Conservation (phyloP, 352 stramenopile species). For the Phytopythium boreale region DNA sequence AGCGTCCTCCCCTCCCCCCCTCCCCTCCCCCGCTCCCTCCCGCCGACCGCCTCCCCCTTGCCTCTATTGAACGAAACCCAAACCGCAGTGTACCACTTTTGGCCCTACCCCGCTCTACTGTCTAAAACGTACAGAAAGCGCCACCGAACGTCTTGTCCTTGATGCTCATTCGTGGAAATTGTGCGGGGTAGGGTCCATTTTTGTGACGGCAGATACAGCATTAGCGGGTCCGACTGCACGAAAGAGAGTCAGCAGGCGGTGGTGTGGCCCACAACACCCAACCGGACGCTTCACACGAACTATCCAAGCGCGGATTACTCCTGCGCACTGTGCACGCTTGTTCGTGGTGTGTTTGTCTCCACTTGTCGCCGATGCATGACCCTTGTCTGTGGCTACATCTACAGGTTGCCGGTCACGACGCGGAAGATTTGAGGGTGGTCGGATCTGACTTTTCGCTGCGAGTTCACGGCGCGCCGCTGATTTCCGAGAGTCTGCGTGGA, state of each 20-base stretch:
- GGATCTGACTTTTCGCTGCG: background rate
- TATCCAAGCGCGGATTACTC: too few species aligned
- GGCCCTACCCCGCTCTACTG: background rate
- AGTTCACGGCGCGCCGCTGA: slow-evolving; percentile 16
- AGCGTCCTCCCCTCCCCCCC: background rate
- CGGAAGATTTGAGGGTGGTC: background rate
- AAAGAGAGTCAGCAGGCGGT: background rate
- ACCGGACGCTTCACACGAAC: too few species aligned
- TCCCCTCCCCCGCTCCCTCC: background rate
- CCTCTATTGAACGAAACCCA: background rate
- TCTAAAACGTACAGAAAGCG: background rate
- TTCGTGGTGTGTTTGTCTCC: background rate
- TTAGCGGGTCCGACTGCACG: background rate
- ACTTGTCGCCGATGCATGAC: background rate
- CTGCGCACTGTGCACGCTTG: too few species aligned
- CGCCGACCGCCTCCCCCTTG: background rate
- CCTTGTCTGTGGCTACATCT: background rate
- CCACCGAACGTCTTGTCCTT: background rate
- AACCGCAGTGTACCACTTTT: background rate
- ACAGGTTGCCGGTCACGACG: background rate
- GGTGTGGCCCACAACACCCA: background rate
- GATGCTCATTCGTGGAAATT: background rate
- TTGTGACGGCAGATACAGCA: background rate
- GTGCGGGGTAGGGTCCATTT: background rate
- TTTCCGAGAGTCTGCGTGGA: slow-evolving; percentile 15